Base-by-base conservation (phyloP, 2,329 filamentous ascomycete species). In the Aspergillus sp. region DNA sequence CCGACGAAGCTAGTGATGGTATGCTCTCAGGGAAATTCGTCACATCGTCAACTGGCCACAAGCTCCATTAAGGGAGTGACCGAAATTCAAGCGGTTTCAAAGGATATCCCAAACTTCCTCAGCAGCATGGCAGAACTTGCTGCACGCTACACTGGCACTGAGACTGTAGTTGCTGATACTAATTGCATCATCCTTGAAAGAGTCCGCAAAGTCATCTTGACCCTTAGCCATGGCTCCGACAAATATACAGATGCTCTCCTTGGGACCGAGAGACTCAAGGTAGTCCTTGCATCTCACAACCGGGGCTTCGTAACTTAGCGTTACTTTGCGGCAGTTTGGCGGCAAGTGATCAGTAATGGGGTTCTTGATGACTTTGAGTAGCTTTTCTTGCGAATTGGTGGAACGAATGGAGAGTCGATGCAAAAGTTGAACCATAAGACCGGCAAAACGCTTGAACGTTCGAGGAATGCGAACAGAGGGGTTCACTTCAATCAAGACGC, bases 181-280 rank as follows among this genome's bases (percentile, higher is more conserved):
- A 72, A 99, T 98, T 70, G 96, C 91, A 79, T 99, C 95, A 72
- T 98, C 93, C 70, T 98, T 96, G 77, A 90, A 91, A 41, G 86
- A 85, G 73, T 99, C 95, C 63, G 95, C 95, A 73, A 99, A 99
- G 76, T 91, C 93, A 74, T 99, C 95, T 55, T 87, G 85, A 17
- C 95, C 95, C 81, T 98, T 98, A 59, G 95, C 95, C 93, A 99
- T 99, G 67, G 95, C 95, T 67, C 95, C 95, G 43, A 98, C 91
- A 70, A 98, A 98, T 62, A 99, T 93, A 71, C 93, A 97, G 57
- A 98, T 91, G 79, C 93, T 98, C 79, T 98, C 92, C 69, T 93
- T 89, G 49, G 88, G 81, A 12, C 84, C 86, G 9, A 98, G 81
- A 4, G 84, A 86, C 65, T 91, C 86, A 60, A 99, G 87, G 76